Percentiles rank a stretch among this genome's conserved stretches.
These are phyloP conservation scores for Astragalus glycyphyllos DNA, from an alignment of 306 rosid species.

Conservation along the genomic window DNA sequence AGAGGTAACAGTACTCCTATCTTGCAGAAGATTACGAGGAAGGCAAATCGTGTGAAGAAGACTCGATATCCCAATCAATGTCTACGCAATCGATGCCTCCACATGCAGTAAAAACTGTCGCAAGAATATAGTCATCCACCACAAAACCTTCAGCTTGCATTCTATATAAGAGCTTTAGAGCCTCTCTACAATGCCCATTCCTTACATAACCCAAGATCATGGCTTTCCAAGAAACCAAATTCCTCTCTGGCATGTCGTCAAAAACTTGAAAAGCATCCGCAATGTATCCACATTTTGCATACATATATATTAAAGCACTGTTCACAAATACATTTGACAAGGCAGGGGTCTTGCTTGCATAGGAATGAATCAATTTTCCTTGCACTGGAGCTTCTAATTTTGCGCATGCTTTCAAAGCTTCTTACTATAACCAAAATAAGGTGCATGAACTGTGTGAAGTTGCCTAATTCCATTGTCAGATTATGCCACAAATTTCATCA, in stretches of 20 bases:
- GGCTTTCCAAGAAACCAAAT: constrained; percentile 87
- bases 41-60: constrained; percentile 52
- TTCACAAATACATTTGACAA: constrained; percentile 79
- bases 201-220: constrained; percentile 85
- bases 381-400: constrained; percentile 59
- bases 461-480: constrained; percentile 15
- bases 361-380: constrained; percentile 77
- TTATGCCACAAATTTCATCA: neutral
- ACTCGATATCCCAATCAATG: constrained; percentile 45
- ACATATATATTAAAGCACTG: constrained; percentile 83
- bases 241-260: constrained; percentile 79
- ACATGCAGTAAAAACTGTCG: constrained; percentile 68
- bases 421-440: constrained; percentile 13
- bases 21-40: constrained; percentile 48
- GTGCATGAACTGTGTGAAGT: constrained; percentile 26
- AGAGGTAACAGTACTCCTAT: constrained; percentile 16
- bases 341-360: constrained; percentile 76
- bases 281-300: constrained; percentile 79
- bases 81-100: constrained; percentile 69
- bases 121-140: constrained; percentile 73
- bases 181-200: constrained; percentile 81
- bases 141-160: constrained; percentile 83
- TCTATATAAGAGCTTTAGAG: constrained; percentile 78
- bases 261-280: constrained; percentile 80
- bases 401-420: constrained; percentile 82